Base-by-base conservation (phyloP, 768 basidiomycete species). In the Hygrophorus russula region DNA sequence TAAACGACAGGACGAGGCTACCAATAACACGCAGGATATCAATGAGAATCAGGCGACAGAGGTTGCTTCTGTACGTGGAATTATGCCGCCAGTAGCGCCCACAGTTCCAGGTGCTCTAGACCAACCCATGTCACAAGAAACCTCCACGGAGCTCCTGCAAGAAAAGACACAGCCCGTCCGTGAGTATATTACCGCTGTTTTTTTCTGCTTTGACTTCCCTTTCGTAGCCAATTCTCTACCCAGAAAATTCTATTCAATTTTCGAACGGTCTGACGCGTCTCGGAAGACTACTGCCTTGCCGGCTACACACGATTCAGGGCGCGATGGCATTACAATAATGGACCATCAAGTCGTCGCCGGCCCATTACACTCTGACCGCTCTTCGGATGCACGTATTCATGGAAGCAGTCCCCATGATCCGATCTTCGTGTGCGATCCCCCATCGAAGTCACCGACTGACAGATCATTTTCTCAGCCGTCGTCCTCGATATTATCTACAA, bases 371-470 rank as follows among this genome's bases (percentile, higher is more conserved):
- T 24, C 7, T 24, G 24, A 3, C 24, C 24, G 7, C 24, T 24
- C 24, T 24, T 24, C 24, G 7, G 24, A 24, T 24, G 24, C 24
- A 3, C 24, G 7, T 24, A 7, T 24, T 24, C 7, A 24, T 24
- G 24, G 24, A 3, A 24, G 24, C 7, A 24, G 24, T 24, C 24
- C 24, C 24, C 24, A 24, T 24, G 24, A 24, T 24, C 24, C 24
- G 3, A 24, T 24, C 24, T 3, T 24, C 24, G 4, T 24, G 24
- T 3, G 7, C 7, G 3, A 3, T 24, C 5, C 41, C 29, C 48
- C 46, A 20, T 47, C 49, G 12, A 60, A 56, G 42, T 5, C 44
- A 11, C 31, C 42, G n/a, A 35, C 48, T 32, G 42, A 40, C 15
- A 41, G 18, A 40, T 50, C 20, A 43, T 33, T 46, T 39, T 17